Percentiles rank a stretch among this genome's conserved stretches.
Conservation (phyloP, 306 rosid genomes). For the Begonia loranthoides region DNA sequence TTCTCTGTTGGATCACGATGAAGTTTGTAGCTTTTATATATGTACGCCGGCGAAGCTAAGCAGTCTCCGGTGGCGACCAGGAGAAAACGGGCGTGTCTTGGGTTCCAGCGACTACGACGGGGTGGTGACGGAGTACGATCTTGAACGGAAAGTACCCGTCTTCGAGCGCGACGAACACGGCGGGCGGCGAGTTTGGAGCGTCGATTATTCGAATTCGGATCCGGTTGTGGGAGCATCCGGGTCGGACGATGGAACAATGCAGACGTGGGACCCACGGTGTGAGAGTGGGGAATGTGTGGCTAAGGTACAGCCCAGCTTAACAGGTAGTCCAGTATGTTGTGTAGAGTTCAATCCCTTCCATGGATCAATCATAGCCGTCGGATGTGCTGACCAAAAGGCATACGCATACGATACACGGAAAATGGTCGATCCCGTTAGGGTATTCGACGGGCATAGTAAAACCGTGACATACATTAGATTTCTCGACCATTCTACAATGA, state of each 20-base stretch:
- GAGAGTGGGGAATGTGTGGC: conserved; percentile 25
- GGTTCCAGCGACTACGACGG: conserved; percentile 60
- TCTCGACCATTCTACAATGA: conserved; percentile 18
- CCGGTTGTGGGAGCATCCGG: conserved; percentile 39
- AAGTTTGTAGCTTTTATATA: conserved; percentile 28
- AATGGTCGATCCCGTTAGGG: conserved; percentile 27
- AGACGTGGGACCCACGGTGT: conserved; percentile 50
- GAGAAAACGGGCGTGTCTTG: conserved; percentile 20
- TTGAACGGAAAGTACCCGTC: conserved; percentile 23
- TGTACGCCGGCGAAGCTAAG: conserved; percentile 58
- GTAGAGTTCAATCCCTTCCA: conserved; percentile 38
- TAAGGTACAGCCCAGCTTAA: conserved; percentile 19
- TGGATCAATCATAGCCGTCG: conserved; percentile 27
- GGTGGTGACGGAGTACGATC: conserved; percentile 46
- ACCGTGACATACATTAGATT: conserved; percentile 42
- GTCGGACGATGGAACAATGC: conserved; percentile 59
- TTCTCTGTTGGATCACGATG: conserved; percentile 21
- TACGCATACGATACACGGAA: conserved; percentile 36
- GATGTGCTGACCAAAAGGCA: conserved; percentile 45
- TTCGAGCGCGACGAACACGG: conserved; percentile 65
- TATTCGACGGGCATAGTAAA: conserved; percentile 31
- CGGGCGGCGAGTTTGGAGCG: conserved; percentile 56
- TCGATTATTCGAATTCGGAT: conserved; percentile 34
- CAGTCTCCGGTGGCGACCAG: conserved; percentile 48
- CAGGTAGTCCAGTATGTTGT: conserved; percentile 30